Percentiles rank a stretch among this genome's conserved stretches.
phyloP scores from a whole-genome alignment of 345 rosid species.

The Raphanus raphanistrum region DNA sequence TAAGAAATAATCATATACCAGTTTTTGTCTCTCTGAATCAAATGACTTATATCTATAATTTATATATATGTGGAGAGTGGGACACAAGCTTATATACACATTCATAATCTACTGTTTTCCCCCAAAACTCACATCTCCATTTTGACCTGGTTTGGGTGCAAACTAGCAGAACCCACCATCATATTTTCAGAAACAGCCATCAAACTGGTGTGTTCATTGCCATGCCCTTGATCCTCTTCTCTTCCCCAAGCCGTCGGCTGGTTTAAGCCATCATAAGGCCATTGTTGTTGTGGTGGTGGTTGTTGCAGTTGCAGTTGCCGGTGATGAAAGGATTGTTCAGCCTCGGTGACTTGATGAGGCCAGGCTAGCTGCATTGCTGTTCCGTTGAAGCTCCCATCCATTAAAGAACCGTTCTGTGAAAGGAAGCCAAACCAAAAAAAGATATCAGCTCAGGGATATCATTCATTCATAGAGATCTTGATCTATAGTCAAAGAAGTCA shows the following conservation, averaged over 20 bases:
- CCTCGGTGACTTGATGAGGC: slow-evolving; percentile 60
- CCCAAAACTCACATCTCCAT: slow-evolving; percentile 58
- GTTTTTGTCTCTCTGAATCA: slow-evolving; percentile 33
- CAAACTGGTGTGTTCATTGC: slow-evolving; percentile 47
- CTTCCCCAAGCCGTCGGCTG: slow-evolving; percentile 66
- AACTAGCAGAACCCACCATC: slow-evolving; percentile 50
- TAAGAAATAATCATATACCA: slow-evolving; percentile 7
- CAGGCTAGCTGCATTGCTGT: slow-evolving; percentile 63
- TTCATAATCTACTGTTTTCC: slow-evolving; percentile 33
- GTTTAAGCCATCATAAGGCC: slow-evolving; percentile 58
- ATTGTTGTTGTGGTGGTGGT: slow-evolving; percentile 71
- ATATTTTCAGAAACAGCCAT: slow-evolving; percentile 28
- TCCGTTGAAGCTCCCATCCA: slow-evolving; percentile 60
- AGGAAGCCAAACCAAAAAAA: not conserved
- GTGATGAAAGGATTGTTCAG: slow-evolving; percentile 39
- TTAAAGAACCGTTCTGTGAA: slow-evolving; percentile 60
- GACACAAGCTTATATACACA: slow-evolving; percentile 29
- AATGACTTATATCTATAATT: slow-evolving; percentile 20
- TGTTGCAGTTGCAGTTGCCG: slow-evolving; percentile 54
- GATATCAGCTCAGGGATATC: slow-evolving; percentile 14
- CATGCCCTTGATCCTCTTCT: slow-evolving; percentile 71
- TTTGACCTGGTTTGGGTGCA: slow-evolving; percentile 63
- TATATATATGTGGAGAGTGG: not conserved
- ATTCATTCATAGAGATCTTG: slow-evolving; percentile 32
- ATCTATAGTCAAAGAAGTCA: slow-evolving; percentile 34